Evolutionary conservation across 352 stramenopile genomes (phyloP), one percentile per base, ranked within the genome.

Genomic region (Phytophthora constricta): DNA sequence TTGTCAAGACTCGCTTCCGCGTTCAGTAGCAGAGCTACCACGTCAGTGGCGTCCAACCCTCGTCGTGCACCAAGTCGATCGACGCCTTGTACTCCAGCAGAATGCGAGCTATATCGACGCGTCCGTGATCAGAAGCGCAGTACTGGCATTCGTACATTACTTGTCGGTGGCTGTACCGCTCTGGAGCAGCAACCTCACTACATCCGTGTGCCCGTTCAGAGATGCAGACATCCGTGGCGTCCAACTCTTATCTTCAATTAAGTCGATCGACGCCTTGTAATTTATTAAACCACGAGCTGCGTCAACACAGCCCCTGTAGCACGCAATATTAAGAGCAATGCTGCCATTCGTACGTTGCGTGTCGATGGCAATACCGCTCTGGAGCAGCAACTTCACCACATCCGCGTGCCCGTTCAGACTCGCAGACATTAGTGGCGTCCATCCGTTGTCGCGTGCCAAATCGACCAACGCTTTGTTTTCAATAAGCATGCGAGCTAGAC

Each of bases 271-370:
- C 2, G 55, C 55, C 19, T 27, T 42, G 8, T n/a, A 5, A 7
- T 62, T 14, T 3, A 46, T 23, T 5, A 62, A 20, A 28, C 3
- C 22, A 45, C 31, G 19, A 20, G 28, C 42, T 9, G 27, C 28
- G 13, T 54, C 19, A 11, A 53, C 10, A 19, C 11, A 17, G 16
- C 56, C 45, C 8, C 39, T 9, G 10, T 19, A 11, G 14, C 27
- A 48, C 8, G 56, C 45, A 11, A 63, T 14, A 14, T 23, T 17
- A 17, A 56, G n/a, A 4, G 56, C 56, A 20, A 28, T 56, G 3
- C 17, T 41, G 1, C 17, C 56, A n/a, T 25, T 55, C 4, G 45
- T 28, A 22, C 31, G 4, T 22, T 22, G 13, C 33, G 34, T 45
- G 17, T 63, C 33, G n/a, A 56, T 27, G 20, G 20, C 22, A 3